Percentiles rank a stretch among this genome's conserved stretches.
phyloP scores from a whole-genome alignment of 2,329 filamentous ascomycete genomes.

The Diaporthe longicolla region DNA sequence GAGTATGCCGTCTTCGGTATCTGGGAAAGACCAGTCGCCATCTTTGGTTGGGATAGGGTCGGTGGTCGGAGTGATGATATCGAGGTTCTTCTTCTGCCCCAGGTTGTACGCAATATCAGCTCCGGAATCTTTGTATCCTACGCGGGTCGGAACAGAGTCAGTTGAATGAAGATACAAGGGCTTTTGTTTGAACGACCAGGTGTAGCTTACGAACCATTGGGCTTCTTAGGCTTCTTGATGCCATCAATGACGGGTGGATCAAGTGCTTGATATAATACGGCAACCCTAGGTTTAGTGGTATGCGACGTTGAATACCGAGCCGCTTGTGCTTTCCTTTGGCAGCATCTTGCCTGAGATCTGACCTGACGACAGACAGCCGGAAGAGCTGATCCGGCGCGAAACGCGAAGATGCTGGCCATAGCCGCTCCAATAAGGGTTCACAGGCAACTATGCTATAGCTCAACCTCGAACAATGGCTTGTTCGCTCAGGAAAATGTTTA shows the following conservation, averaged over 20 bases:
- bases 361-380: not conserved
- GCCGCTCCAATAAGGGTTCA: not conserved
- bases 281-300: constrained; percentile 48
- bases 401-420: not conserved
- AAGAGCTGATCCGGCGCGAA: not conserved
- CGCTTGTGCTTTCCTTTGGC: not conserved
- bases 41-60: not conserved
- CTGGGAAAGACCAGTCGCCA: not conserved
- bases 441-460: not conserved
- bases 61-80: not conserved
- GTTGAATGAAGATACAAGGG: not conserved
- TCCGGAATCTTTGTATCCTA: constrained; percentile 20
- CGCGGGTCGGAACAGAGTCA: not conserved
- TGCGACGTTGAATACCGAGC: not conserved
- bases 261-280: constrained; percentile 62
- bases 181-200: not conserved
- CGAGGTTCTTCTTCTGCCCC: not conserved
- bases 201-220: constrained; percentile 51
- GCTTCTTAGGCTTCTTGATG: constrained; percentile 63
- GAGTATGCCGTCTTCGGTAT: constrained; percentile 14
- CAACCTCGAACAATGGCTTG: not conserved
- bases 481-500: not conserved
- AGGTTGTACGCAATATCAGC: constrained; percentile 24
- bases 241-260: constrained; percentile 63
- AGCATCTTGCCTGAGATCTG: not conserved